Percentiles rank a stretch among this genome's conserved stretches.
Evolutionary conservation across 495 filamentous ascomycete genomes (phyloP).

Genomic region (Lepidopterella palustris): DNA sequence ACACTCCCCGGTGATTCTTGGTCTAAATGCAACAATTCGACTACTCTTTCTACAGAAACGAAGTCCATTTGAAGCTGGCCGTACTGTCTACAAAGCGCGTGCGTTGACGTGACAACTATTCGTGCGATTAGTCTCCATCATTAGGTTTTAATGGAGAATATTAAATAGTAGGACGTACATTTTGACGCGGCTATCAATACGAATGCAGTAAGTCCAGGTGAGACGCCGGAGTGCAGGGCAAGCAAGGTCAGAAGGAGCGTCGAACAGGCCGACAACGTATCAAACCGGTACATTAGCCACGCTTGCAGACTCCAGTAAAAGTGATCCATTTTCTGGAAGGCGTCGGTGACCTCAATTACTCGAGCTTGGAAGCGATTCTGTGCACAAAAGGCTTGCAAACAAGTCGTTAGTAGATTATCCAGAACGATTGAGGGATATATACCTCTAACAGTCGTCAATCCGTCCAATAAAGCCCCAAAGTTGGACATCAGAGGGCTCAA

Average conservation of each 20-base stretch:
- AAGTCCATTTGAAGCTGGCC: slow-evolving; percentile 85
- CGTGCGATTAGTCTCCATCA: neutral
- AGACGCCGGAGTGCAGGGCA: slow-evolving; percentile 61
- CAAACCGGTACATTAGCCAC: slow-evolving; percentile 76
- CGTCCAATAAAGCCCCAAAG: slow-evolving; percentile 72
- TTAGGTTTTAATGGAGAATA: neutral
- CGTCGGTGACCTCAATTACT: slow-evolving; percentile 68
- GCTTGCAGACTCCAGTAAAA: slow-evolving; percentile 83
- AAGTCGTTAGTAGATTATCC: neutral
- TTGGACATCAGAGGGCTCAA: slow-evolving; percentile 78
- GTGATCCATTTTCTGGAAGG: slow-evolving; percentile 87
- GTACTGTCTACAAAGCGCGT: slow-evolving; percentile 65
- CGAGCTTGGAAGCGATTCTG: slow-evolving; percentile 67
- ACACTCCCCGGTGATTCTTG: slow-evolving; percentile 61
- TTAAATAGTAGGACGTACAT: slow-evolving; percentile 7
- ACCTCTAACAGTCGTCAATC: slow-evolving; percentile 61
- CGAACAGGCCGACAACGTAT: slow-evolving; percentile 59
- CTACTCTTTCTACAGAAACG: slow-evolving; percentile 75
- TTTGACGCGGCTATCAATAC: slow-evolving; percentile 57
- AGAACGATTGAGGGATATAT: neutral
- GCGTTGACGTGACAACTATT: slow-evolving; percentile 58
- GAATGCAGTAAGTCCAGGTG: slow-evolving; percentile 70
- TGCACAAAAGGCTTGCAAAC: slow-evolving; percentile 57
- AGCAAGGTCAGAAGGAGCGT: slow-evolving; percentile 65
- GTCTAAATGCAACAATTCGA: slow-evolving; percentile 68